Evolutionary conservation across 1,284 basidiomycete genomes (phyloP).

Genomic region (Ceratobasidium sp.): DNA sequence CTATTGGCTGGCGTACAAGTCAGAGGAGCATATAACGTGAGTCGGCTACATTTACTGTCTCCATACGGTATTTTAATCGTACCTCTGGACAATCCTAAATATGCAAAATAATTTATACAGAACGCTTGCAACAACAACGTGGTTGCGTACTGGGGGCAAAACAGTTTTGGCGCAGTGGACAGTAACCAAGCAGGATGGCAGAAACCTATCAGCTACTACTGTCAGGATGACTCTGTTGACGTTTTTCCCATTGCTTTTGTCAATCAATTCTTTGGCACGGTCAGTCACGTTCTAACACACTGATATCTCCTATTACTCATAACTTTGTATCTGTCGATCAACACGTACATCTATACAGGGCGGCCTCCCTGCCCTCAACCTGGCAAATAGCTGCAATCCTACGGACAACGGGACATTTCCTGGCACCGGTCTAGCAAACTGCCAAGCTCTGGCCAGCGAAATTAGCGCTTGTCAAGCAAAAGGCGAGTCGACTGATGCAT

Average conservation of each 20-base stretch:
- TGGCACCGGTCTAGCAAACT: conserved; percentile 67
- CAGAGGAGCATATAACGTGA: conserved; percentile 31
- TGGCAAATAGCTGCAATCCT: conserved; percentile 61
- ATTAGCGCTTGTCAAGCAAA: conserved; percentile 69
- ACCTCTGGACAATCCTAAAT: neutral
- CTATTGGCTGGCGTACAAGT: conserved; percentile 8
- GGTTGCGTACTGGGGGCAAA: conserved; percentile 70
- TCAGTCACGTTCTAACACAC: conserved; percentile 1
- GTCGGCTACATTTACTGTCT: neutral
- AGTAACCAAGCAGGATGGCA: conserved; percentile 57
- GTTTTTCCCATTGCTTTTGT: conserved; percentile 63
- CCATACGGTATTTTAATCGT: neutral
- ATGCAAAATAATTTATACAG: neutral
- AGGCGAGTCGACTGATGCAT: conserved; percentile 48
- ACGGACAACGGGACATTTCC: conserved; percentile 58
- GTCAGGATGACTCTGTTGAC: conserved; percentile 68
- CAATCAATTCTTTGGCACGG: conserved; percentile 67
- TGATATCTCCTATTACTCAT: neutral
- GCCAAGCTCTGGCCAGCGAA: conserved; percentile 59
- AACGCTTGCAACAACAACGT: conserved; percentile 45
- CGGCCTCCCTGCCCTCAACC: conserved; percentile 66
- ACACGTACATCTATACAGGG: conserved; percentile 51
- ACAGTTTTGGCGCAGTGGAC: conserved; percentile 68
- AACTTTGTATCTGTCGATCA: neutral
- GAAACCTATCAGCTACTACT: conserved; percentile 67